Base-by-base conservation (phyloP, 805 yeast species). In the Myxozyma neotropica region DNA sequence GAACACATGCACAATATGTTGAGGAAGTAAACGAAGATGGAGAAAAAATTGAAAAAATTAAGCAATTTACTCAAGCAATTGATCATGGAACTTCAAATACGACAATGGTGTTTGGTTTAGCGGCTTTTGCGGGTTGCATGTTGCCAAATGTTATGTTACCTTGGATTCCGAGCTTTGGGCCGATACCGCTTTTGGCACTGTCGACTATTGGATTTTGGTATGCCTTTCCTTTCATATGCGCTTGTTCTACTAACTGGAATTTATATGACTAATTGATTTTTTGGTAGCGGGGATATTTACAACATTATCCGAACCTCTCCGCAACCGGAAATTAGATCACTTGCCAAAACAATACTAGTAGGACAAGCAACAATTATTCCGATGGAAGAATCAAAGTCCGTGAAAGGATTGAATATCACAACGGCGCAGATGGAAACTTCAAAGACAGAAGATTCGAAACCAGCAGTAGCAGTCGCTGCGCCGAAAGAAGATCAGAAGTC, bases 131-230 rank as follows among this genome's bases (percentile, higher is more conserved):
- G 6, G 65, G 58, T 4, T 51, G 54, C 26, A 40, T 55, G 38
- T 23, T 61, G 29, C 65, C 65, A 5, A 50, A 54, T 42, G 49
- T 52, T 8, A 13, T 48, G 35, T 33, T 61, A 7, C 65, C 65
- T 3, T 4, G 39, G 24, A 17, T 57, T 8, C 62, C 62, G 1
- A 6, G 24, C 8, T 7, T 61, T 10, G 62, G 62, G 7, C 55
- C 62, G 8, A 42, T 54, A 8, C 65, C 65, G 21, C 52, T 61
- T 3, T 36, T 61, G 12, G 58, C 63, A 2, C 8, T 61, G 7
- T 55, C 63, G 12, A n/a, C 50, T 4, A 35, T 56, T 29, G 64
- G 64, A 23, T 51, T 53, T 8, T 36, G 45, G 55, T 56, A 52
- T 2, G 64, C 45, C 26, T n/a, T n/a, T n/a, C 33, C 6, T 24